Evolutionary conservation across 768 basidiomycete species (phyloP).

Genomic region (Leccinum subtestaceum): DNA sequence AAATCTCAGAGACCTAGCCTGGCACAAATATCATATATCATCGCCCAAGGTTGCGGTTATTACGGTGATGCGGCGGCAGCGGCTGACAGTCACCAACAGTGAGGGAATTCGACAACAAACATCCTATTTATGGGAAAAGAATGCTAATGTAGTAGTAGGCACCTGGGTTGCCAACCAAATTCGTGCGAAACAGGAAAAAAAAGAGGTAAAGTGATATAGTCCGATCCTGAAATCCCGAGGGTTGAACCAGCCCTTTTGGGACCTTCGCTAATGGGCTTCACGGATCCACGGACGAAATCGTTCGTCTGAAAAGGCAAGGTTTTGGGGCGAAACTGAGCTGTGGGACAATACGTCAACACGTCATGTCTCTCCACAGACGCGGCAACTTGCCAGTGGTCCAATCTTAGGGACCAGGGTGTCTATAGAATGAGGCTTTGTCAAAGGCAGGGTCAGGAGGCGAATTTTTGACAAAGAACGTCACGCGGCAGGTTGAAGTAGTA

Average conservation of each 20-base stretch:
- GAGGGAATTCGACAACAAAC: constrained; percentile 13
- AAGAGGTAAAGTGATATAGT: constrained; percentile 10
- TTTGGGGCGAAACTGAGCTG: constrained; percentile 11
- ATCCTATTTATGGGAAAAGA: constrained; percentile 17
- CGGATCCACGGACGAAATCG: constrained; percentile 11
- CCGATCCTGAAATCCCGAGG: constrained; percentile 14
- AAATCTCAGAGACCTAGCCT: constrained; percentile 15
- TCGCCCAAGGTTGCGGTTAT: constrained; percentile 4
- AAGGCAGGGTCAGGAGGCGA: constrained; percentile 16
- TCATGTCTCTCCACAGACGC: constrained; percentile 23
- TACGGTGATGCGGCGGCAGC: constrained; percentile 17
- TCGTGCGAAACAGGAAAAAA: constrained; percentile 14
- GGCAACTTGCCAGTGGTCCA: constrained; percentile 12
- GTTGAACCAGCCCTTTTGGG: constrained; percentile 6
- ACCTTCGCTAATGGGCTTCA: constrained; percentile 10
- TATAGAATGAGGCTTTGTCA: constrained; percentile 2
- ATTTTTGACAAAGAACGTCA: constrained; percentile 9
- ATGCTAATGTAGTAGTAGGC: constrained; percentile 11
- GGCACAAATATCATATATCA: constrained; percentile 1
- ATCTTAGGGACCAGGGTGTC: constrained; percentile 6
- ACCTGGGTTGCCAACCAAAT: constrained; percentile 11
- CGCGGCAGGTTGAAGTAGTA: constrained; percentile 18
- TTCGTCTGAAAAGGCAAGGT: constrained; percentile 6
- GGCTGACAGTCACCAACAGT: constrained; percentile 12
- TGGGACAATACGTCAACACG: constrained; percentile 21